Percentiles rank a stretch among this genome's conserved stretches.
These are phyloP conservation scores for Chaetomiaceae sp. DNA, from an alignment of 2,329 filamentous ascomycete species.

Conservation along the genomic window DNA sequence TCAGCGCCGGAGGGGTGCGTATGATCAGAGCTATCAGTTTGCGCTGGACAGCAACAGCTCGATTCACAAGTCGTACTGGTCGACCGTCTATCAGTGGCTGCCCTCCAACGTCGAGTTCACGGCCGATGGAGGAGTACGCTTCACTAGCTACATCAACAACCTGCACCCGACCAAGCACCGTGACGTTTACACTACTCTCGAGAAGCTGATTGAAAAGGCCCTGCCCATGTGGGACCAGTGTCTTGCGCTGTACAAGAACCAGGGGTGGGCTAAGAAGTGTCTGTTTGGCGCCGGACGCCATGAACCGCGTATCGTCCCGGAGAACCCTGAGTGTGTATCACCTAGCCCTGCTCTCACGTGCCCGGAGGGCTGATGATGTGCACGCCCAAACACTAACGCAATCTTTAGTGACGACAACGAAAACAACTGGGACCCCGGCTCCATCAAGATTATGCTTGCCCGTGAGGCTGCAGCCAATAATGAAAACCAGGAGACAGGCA, in stretches of 20 bases:
- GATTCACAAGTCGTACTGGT: slow-evolving; percentile 19
- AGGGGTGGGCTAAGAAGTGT: too few species aligned
- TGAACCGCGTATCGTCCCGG: background rate
- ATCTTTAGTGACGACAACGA: background rate
- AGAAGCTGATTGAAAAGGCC: slow-evolving; percentile 30
- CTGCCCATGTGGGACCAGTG: slow-evolving; percentile 37
- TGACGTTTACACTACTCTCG: slow-evolving; percentile 31
- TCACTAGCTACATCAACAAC: slow-evolving; percentile 42
- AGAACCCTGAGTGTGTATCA: background rate
- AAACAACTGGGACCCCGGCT: background rate
- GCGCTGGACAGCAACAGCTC: too few species aligned
- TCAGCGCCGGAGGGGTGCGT: too few species aligned
- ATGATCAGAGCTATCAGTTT: too few species aligned
- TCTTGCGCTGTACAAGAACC: too few species aligned
- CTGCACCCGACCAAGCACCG: slow-evolving; percentile 33
- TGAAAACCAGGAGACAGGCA: background rate
- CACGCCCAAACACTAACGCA: too few species aligned
- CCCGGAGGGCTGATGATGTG: too few species aligned
- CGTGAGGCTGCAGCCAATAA: background rate
- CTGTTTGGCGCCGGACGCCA: background rate
- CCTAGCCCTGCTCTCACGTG: too few species aligned
- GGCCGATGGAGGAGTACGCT: slow-evolving; percentile 25
- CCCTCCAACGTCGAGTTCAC: slow-evolving; percentile 32
- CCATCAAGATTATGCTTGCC: background rate
- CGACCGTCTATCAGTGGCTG: slow-evolving; percentile 29